These are phyloP conservation scores for Amniculicola lignicola DNA, from an alignment of 495 filamentous ascomycete species.

Conservation along the genomic window DNA sequence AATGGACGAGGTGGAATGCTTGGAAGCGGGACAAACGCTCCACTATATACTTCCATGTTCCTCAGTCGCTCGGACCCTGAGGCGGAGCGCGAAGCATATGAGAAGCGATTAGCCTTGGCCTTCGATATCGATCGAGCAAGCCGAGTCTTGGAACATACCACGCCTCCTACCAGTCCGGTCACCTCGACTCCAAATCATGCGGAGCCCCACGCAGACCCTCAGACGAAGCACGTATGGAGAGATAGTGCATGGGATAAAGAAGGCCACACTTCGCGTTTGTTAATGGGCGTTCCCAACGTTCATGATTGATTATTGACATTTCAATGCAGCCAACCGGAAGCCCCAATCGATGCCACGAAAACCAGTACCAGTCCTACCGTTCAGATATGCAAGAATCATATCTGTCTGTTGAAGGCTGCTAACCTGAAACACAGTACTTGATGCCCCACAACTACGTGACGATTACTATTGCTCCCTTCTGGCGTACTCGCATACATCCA, in stretches of 20 bases:
- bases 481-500: constrained; percentile 71
- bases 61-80: constrained; percentile 52
- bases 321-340: neutral
- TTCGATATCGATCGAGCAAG: constrained; percentile 71
- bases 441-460: constrained; percentile 83
- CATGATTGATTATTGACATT: neutral
- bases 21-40: constrained; percentile 70
- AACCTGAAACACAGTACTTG: constrained; percentile 57
- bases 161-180: constrained; percentile 5
- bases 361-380: constrained; percentile 65
- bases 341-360: constrained; percentile 17
- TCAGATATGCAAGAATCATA: constrained; percentile 57
- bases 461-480: constrained; percentile 95
- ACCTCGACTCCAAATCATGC: neutral
- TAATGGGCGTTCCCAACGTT: neutral
- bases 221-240: constrained; percentile 36
- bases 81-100: constrained; percentile 64
- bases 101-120: constrained; percentile 75
- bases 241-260: constrained; percentile 51
- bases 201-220: neutral
- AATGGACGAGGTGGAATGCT: constrained; percentile 62
- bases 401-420: constrained; percentile 14
- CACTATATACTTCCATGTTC: constrained; percentile 69
- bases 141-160: constrained; percentile 51
- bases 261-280: constrained; percentile 38